These are phyloP conservation scores for Penicillium sp. DNA, from an alignment of 2,329 filamentous ascomycete genomes.

Conservation along the genomic window DNA sequence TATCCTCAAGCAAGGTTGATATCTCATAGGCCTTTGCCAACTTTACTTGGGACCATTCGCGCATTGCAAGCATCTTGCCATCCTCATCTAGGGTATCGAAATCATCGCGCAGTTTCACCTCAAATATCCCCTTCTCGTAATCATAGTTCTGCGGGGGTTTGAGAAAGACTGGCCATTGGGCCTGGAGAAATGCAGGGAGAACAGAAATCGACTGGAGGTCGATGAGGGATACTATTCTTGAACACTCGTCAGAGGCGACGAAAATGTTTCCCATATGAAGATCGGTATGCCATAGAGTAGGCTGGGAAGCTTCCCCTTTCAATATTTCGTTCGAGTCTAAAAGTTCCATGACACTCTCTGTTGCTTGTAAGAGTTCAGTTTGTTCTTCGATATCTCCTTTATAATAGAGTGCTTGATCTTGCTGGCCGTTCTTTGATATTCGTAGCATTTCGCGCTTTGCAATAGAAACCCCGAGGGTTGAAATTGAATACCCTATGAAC, in stretches of 20 bases:
- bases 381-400: slow-evolving; percentile 16
- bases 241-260: slow-evolving; percentile 21
- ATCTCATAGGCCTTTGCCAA: slow-evolving; percentile 35
- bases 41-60: slow-evolving; percentile 21
- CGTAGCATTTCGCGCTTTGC: slow-evolving; percentile 18
- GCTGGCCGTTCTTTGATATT: slow-evolving; percentile 6
- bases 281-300: slow-evolving; percentile 28
- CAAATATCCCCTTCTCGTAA: slow-evolving; percentile 19
- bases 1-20: slow-evolving; percentile 23
- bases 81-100: slow-evolving; percentile 20
- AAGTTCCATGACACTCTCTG: slow-evolving; percentile 13
- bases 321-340: slow-evolving; percentile 18
- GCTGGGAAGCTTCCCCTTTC: slow-evolving; percentile 8
- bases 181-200: slow-evolving; percentile 31
- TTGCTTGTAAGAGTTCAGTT: slow-evolving; percentile 13
- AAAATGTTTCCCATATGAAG: slow-evolving; percentile 39
- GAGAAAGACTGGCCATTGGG: slow-evolving; percentile 29
- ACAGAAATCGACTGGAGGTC: slow-evolving; percentile 30
- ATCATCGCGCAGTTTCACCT: slow-evolving; percentile 18
- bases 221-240: slow-evolving; percentile 25
- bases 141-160: slow-evolving; percentile 23
- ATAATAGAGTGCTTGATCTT: slow-evolving; percentile 4
- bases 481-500: slow-evolving; percentile 18
- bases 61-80: slow-evolving; percentile 13
- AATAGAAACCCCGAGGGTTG: slow-evolving; percentile 17